phyloP scores from a whole-genome alignment of 139 green algal genomes.

The Spirogloea muscicola region DNA sequence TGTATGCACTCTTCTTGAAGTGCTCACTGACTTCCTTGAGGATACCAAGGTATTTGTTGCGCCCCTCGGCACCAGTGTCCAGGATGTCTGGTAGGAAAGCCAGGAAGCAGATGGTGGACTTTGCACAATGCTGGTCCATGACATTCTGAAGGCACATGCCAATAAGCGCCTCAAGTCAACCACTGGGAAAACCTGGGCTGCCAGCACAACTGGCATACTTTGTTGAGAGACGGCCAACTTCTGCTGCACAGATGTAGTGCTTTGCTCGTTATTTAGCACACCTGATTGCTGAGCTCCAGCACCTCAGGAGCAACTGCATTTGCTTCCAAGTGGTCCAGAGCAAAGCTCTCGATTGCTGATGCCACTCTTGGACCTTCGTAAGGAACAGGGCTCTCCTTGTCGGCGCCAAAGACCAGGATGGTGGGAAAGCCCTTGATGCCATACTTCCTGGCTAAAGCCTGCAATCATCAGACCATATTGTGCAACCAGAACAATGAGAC shows the following conservation, averaged over 20 bases:
- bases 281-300: constrained; percentile 62
- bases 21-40: constrained; percentile 62
- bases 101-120: constrained; percentile 70
- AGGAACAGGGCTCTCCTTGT: constrained; percentile 70
- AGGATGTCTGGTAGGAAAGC: constrained; percentile 89
- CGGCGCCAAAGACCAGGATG: constrained; percentile 78
- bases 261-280: too few relatives aligned
- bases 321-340: constrained; percentile 36
- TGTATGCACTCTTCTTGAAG: constrained; percentile 60
- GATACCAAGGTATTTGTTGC: constrained; percentile 63
- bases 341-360: constrained; percentile 53
- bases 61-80: constrained; percentile 69
- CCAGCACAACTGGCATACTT: too few relatives aligned
- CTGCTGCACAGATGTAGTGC: too few relatives aligned
- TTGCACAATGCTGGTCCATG: constrained; percentile 28
- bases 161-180: too few relatives aligned
- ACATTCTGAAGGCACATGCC: too few relatives aligned
- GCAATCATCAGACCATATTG: too few relatives aligned
- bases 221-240: too few relatives aligned
- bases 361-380: constrained; percentile 73
- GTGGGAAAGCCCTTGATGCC: constrained; percentile 78
- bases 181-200: too few relatives aligned
- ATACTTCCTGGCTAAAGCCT: too few relatives aligned
- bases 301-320: constrained; percentile 42
- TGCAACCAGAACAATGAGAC: too few relatives aligned